phyloP scores from a whole-genome alignment of 257 asterid species.

The Plantago ovata region DNA sequence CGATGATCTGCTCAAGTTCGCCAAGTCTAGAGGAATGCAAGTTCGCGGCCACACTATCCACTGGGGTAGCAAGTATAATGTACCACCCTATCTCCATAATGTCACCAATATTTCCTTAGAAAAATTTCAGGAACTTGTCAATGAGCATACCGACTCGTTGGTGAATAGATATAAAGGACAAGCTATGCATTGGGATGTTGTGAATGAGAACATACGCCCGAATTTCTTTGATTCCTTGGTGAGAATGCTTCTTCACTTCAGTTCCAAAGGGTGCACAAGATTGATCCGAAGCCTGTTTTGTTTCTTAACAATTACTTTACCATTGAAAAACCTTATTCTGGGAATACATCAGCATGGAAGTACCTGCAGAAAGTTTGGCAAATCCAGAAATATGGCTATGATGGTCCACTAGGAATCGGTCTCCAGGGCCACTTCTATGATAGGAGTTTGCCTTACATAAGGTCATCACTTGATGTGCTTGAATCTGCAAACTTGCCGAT shows the following conservation, averaged over 20 bases:
- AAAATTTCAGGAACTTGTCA: background rate
- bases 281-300: constrained; percentile 20
- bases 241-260: background rate
- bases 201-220: constrained; percentile 31
- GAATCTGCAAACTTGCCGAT: constrained; percentile 26
- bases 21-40: constrained; percentile 2
- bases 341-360: constrained; percentile 20
- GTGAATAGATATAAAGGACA: constrained; percentile 22
- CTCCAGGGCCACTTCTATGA: constrained; percentile 23
- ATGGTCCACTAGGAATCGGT: constrained; percentile 26
- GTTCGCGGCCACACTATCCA: constrained; percentile 35
- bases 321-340: constrained; percentile 20
- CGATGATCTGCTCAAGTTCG: constrained; percentile 24
- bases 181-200: constrained; percentile 36
- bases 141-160: constrained; percentile 9
- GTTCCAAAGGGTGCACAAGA: constrained; percentile 21
- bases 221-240: constrained; percentile 14
- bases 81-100: constrained; percentile 13
- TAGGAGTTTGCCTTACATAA: constrained; percentile 23
- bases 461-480: constrained; percentile 29
- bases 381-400: constrained; percentile 11
- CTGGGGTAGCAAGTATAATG: constrained; percentile 17
- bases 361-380: constrained; percentile 25
- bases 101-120: background rate
- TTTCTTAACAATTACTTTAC: constrained; percentile 35